Evolutionary conservation across 768 basidiomycete genomes (phyloP).

Genomic region (Psilocybe sp.): DNA sequence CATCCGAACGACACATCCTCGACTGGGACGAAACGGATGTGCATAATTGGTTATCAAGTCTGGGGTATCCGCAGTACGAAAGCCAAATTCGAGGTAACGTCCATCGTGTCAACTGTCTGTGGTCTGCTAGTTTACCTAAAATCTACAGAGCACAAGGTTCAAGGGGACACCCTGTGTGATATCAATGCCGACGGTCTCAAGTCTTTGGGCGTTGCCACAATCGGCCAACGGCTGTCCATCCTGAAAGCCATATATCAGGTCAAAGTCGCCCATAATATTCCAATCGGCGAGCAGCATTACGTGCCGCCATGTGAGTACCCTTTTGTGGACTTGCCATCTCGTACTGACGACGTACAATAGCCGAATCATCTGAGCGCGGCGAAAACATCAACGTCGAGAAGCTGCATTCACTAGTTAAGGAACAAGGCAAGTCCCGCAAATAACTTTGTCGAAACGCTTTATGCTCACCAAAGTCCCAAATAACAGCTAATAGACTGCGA

Average conservation of each 20-base stretch:
- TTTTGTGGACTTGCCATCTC: slow-evolving; percentile 1
- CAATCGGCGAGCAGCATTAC: slow-evolving; percentile 81
- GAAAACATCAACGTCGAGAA: slow-evolving; percentile 58
- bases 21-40: slow-evolving; percentile 83
- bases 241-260: slow-evolving; percentile 89
- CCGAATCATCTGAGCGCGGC: slow-evolving; percentile 27
- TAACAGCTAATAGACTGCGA: slow-evolving; percentile 63
- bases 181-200: slow-evolving; percentile 84
- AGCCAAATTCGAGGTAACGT: slow-evolving; percentile 68
- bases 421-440: slow-evolving; percentile 56
- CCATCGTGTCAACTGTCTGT: not conserved
- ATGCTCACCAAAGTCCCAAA: not conserved
- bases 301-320: slow-evolving; percentile 77
- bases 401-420: slow-evolving; percentile 62
- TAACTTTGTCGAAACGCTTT: not conserved
- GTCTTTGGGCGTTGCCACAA: slow-evolving; percentile 81
- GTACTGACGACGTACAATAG: slow-evolving; percentile 16
- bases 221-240: slow-evolving; percentile 90
- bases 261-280: slow-evolving; percentile 81
- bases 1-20: slow-evolving; percentile 37
- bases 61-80: slow-evolving; percentile 88
- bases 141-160: slow-evolving; percentile 75
- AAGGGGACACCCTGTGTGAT: slow-evolving; percentile 84
- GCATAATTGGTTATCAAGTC: slow-evolving; percentile 67
- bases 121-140: not conserved